Evolutionary conservation across 352 stramenopile genomes (phyloP).

Genomic region (Pythium coloratum): DNA sequence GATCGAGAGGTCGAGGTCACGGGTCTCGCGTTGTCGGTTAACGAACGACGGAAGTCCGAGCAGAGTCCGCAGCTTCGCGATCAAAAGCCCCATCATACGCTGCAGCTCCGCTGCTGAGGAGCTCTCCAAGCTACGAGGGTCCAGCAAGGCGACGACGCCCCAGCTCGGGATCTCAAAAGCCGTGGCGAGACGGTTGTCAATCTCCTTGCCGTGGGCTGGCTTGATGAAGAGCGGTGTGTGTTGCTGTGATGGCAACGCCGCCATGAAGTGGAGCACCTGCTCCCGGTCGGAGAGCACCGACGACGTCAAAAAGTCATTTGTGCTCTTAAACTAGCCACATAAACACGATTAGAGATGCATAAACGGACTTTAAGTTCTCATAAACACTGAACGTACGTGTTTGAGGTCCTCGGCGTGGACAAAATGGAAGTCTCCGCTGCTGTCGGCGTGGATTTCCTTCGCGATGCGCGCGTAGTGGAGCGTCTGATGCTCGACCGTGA

Average conservation of each 20-base stretch:
- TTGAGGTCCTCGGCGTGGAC: slow-evolving; percentile 64
- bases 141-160: slow-evolving; percentile 62
- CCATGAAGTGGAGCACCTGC: slow-evolving; percentile 81
- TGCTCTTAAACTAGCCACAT: slow-evolving; percentile 64
- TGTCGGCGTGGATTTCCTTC: slow-evolving; percentile 43
- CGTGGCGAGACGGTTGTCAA: slow-evolving; percentile 28
- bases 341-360: background rate
- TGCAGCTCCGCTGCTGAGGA: slow-evolving; percentile 35
- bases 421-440: slow-evolving; percentile 38
- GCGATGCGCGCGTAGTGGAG: slow-evolving; percentile 70
- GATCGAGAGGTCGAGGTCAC: background rate
- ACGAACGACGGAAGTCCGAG: slow-evolving; percentile 59
- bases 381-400: slow-evolving; percentile 38
- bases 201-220: background rate
- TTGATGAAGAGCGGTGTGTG: slow-evolving; percentile 66
- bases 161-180: slow-evolving; percentile 76
- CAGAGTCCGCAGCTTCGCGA: slow-evolving; percentile 61
- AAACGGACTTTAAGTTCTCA: too few species aligned
- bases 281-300: slow-evolving; percentile 71
- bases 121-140: slow-evolving; percentile 28
- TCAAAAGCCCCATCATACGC: slow-evolving; percentile 67
- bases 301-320: slow-evolving; percentile 68
- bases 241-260: slow-evolving; percentile 43
- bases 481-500: slow-evolving; percentile 68
- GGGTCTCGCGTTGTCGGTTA: slow-evolving; percentile 23